Base-by-base conservation (phyloP, 805 yeast species). In the Ogataea trehalophila region DNA sequence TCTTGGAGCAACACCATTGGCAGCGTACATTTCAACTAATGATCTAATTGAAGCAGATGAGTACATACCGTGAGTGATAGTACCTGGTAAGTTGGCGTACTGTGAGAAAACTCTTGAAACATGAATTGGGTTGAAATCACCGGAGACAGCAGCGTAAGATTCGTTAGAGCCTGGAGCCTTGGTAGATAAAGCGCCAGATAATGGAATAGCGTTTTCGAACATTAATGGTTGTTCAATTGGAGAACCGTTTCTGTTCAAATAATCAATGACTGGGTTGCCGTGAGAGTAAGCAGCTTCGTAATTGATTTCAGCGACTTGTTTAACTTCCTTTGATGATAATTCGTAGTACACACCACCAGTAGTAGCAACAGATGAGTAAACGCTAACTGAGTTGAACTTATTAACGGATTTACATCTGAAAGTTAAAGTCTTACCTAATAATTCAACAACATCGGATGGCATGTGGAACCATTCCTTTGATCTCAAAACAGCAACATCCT, bases 21-120 rank as follows among this genome's bases (percentile, higher is more conserved):
- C 99, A 54, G 99, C 99, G 89, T 96, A 91, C 69, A 88, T 87
- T 74, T 94, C 99, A 58, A 94, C 97, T 65, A 90, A 79, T 33
- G 95, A 81, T 75, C 99, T 85, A 58, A 91, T 92, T 53, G 95
- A 79, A 52, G 97, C 99, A 65, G 96, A 87, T 18, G 97, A 87
- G 78, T 81, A 95, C 99, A 94, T 95, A 67, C 99, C 99, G 65
- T 95, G 99, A 35, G 99, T 94, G 62, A 94, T 94, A 36, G 98
- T 94, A 57, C 99, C 99, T 50, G 97, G 97, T 63, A 94, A 77
- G 62, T 82, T 82, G 40, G 96, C 98, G 66, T 94, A 94, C 53
- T 82, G 77, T 47, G 99, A 91, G 71, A 94, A 94, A 44, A 89
- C 94, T 66, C 96, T 85, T 34, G 96, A 87, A 51, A 95, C 98